A percentile compares a stretch with the other conserved stretches of the same genome.
Conservation (phyloP, 805 yeast genomes). For the Candida patagonica region DNA sequence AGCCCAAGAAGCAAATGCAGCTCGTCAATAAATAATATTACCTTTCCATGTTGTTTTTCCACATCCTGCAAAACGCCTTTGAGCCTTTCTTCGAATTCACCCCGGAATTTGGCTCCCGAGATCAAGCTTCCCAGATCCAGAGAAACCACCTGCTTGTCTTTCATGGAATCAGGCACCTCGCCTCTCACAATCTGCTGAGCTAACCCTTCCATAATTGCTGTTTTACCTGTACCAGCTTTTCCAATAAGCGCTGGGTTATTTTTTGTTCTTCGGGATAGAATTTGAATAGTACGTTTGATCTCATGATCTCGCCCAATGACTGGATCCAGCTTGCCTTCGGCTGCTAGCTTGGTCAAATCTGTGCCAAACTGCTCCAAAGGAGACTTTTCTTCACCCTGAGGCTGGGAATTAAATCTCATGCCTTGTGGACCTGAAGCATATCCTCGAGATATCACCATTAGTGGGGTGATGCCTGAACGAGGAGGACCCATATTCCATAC, state of each 20-base stretch:
- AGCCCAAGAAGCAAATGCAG: conserved; percentile 81
- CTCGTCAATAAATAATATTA: conserved; percentile 83
- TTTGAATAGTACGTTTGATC: conserved; percentile 85
- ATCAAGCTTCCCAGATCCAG: conserved; percentile 82
- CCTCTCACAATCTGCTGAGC: conserved; percentile 89
- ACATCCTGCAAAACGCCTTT: conserved; percentile 76
- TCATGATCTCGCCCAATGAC: conserved; percentile 97
- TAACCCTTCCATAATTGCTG: conserved; percentile 92
- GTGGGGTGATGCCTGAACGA: no score
- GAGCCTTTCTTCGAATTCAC: conserved; percentile 89
- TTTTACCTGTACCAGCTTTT: conserved; percentile 96
- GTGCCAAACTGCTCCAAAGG: conserved; percentile 81
- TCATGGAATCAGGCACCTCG: conserved; percentile 92
- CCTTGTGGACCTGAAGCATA: conserved; percentile 8
- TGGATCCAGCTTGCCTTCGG: conserved; percentile 87
- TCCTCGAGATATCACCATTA: no score
- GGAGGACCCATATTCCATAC: no score
- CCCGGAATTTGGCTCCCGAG: conserved; percentile 92
- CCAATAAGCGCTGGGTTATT: conserved; percentile 95
- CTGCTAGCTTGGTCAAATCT: conserved; percentile 78
- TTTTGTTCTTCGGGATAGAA: conserved; percentile 83
- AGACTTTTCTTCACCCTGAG: conserved; percentile 32
- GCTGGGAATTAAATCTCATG: conserved; percentile 8
- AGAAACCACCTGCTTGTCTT: conserved; percentile 72
- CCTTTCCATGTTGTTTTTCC: conserved; percentile 63